Evolutionary conservation across 2,329 filamentous ascomycete species (phyloP).

Genomic region (Talaromyces sp.): DNA sequence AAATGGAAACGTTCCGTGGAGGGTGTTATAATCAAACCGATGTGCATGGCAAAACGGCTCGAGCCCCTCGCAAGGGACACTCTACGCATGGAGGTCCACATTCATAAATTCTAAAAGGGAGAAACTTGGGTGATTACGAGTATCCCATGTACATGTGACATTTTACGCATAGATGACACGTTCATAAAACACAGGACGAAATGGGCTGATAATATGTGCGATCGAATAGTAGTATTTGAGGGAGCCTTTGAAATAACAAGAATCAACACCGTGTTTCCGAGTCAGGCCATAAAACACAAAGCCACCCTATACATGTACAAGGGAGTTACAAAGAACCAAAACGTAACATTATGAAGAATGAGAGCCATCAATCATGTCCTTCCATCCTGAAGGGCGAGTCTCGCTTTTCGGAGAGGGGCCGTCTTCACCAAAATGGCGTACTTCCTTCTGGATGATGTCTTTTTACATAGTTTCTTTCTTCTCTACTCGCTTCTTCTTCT

Average conservation of each 20-base stretch:
- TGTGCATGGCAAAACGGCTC: conserved; percentile 14
- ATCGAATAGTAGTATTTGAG: conserved; percentile 1
- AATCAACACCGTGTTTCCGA: background rate
- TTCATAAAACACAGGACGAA: background rate
- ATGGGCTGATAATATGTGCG: background rate
- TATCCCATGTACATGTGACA: no score
- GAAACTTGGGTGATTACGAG: no score
- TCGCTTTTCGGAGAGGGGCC: conserved; percentile 8
- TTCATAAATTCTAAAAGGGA: background rate
- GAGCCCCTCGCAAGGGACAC: conserved; percentile 7
- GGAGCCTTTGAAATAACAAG: background rate
- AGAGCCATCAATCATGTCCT: background rate
- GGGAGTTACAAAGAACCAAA: no score
- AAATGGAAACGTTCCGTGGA: conserved; percentile 19
- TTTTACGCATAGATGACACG: no score
- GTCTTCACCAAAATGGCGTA: conserved; percentile 21
- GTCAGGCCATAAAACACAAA: background rate
- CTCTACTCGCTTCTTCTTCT: conserved; percentile 32
- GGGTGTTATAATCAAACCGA: conserved; percentile 10
- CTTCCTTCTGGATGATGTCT: conserved; percentile 16
- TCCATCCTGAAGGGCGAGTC: background rate
- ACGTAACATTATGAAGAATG: background rate
- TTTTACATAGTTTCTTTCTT: conserved; percentile 29
- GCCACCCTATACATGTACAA: background rate
- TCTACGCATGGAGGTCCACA: background rate